These are phyloP conservation scores for Dimargaris xerosporica DNA, from an alignment of 192 early-diverging fungal species.

Conservation along the genomic window DNA sequence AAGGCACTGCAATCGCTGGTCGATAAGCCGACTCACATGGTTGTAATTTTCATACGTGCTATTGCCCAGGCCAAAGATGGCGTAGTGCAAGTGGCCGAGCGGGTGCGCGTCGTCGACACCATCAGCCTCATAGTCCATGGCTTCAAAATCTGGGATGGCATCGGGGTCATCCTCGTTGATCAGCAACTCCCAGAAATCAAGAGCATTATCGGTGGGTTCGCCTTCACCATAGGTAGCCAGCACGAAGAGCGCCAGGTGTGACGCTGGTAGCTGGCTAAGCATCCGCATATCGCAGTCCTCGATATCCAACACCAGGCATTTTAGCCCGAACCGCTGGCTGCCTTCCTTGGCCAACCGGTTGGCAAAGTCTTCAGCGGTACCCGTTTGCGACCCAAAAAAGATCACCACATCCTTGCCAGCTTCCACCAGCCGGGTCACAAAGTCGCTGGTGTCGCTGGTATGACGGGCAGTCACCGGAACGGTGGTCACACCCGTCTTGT, in stretches of 20 bases:
- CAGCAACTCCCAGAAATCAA: conserved; percentile 82
- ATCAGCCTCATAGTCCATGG: too few relatives aligned
- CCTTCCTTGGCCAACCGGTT: conserved; percentile 76
- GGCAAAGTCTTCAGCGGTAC: conserved; percentile 98
- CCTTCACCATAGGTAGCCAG: conserved; percentile 95
- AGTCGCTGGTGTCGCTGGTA: conserved; percentile 13
- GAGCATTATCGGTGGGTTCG: conserved; percentile 95
- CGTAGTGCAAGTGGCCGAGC: conserved; percentile 23
- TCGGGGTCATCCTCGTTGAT: conserved; percentile 47
- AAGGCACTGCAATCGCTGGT: conserved; percentile 44
- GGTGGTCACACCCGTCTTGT: not conserved
- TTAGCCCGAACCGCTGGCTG: conserved; percentile 51
- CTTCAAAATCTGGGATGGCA: conserved; percentile 33
- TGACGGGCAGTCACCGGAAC: not conserved
- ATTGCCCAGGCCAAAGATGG: conserved; percentile 34
- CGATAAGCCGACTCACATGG: conserved; percentile 55
- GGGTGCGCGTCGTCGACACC: conserved; percentile 65
- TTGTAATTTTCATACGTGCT: conserved; percentile 58
- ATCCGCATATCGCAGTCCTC: conserved; percentile 88
- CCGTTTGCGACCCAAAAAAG: conserved; percentile 97
- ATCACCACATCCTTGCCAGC: conserved; percentile 59
- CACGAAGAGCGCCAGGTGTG: conserved; percentile 72
- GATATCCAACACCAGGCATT: conserved; percentile 63
- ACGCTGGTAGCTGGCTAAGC: conserved; percentile 48
- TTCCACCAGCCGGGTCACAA: conserved; percentile 32